Evolutionary conservation across 768 basidiomycete genomes (phyloP), one percentile per base, ranked within the genome.

Genomic region (Psilocybe cyanescens): DNA sequence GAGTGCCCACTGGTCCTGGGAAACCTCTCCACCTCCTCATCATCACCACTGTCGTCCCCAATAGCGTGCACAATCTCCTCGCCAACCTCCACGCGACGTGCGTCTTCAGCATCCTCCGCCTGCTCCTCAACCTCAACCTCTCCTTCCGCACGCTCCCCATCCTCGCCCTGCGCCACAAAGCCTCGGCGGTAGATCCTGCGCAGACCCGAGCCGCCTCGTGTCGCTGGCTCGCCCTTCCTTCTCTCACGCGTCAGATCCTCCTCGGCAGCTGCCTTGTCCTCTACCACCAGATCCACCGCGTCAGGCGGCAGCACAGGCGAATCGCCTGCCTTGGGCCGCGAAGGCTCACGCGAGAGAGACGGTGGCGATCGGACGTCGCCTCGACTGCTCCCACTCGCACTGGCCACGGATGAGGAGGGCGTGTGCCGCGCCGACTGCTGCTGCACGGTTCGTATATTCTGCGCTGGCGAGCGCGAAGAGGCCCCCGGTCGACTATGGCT

Each of bases 251-350:
- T 72, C 66, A 79, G 76, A 30, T 83, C 84, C 58, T 82, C 80
- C 62, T 85, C 80, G 31, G 81, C 84, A 3, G 87, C 86, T 7
- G 78, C 70, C 7, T 71, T 62, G 68, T 89, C 90, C 68, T 92
- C 91, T 0, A 96, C 86, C 4, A 98, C 83, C 16, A 99, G 79
- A 69, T 99, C 97, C 1, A 98, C 89, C 1, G 96, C 95, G 64
- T 98, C 91, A 1, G 85, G 81, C 12, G 84, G 83, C 11, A 86
- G 73, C 9, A 70, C 71, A 16, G 75, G 72, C 4, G 70, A 11
- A 49, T 54, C 41, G n/a, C 41, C 48, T 51, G 59, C n/a, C 60
- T 53, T 46, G 66, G 57, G 44, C 9, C 67, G 68, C 3, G 79
- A 78, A 46, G 63, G 74, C 8, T 61, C 70, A 29, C 74, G 74